phyloP scores from a whole-genome alignment of 1,284 basidiomycete species.

The Microbotryum scabiosae region DNA sequence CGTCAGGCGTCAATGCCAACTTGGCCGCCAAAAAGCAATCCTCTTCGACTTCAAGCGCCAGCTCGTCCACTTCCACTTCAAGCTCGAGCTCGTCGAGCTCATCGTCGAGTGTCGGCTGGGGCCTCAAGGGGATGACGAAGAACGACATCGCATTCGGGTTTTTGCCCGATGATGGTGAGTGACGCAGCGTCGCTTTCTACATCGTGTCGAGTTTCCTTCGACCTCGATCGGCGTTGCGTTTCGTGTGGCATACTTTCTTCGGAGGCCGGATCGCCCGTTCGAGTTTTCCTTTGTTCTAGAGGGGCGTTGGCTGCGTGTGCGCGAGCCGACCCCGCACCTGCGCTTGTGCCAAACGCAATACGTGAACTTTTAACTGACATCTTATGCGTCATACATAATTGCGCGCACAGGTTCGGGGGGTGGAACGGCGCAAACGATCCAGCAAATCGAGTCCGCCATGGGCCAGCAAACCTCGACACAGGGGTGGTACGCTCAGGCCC shows the following conservation, averaged over 20 bases:
- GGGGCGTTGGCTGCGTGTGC: too few relatives aligned
- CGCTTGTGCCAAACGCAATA: too few relatives aligned
- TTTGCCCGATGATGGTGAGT: slow-evolving; percentile 33
- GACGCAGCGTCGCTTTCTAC: too few relatives aligned
- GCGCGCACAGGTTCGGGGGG: slow-evolving; percentile 30
- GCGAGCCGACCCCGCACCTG: too few relatives aligned
- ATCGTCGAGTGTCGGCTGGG: slow-evolving; percentile 1
- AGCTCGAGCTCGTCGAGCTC: slow-evolving; percentile 6
- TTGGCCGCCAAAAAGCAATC: background rate
- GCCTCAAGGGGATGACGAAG: slow-evolving; percentile 27
- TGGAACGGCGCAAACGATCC: slow-evolving; percentile 34
- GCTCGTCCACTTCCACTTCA: slow-evolving; percentile 3
- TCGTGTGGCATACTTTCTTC: too few relatives aligned
- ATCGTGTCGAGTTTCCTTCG: too few relatives aligned
- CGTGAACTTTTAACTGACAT: too few relatives aligned
- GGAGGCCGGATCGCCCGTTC: too few relatives aligned
- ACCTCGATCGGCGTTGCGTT: too few relatives aligned
- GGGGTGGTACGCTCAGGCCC: slow-evolving; percentile 40
- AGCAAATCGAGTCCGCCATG: slow-evolving; percentile 33
- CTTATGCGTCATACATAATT: background rate
- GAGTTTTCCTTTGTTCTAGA: too few relatives aligned
- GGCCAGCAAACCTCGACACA: slow-evolving; percentile 26
- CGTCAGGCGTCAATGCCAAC: background rate
- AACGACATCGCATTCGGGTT: slow-evolving; percentile 33
- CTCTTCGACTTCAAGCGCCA: background rate